These are phyloP conservation scores for Cercospora sp. DNA, from an alignment of 2,329 filamentous ascomycete species.

Conservation along the genomic window DNA sequence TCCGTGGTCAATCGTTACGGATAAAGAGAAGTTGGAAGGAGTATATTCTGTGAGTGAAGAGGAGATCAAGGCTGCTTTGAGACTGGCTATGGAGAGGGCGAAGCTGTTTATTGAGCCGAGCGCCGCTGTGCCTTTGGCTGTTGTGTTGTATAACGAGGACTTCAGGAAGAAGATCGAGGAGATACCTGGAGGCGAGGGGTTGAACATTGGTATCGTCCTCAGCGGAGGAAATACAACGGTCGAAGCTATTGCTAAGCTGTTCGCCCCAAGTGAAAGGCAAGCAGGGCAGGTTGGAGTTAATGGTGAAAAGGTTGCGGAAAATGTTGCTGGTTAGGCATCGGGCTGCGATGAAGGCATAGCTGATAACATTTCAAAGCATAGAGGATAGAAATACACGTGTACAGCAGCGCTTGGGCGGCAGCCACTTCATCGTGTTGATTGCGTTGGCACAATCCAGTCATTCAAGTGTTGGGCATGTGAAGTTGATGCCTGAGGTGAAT, in stretches of 20 bases:
- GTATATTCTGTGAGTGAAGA: slow-evolving; percentile 77
- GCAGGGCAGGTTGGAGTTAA: slow-evolving; percentile 44
- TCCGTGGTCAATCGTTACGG: slow-evolving; percentile 76
- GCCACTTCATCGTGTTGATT: neutral
- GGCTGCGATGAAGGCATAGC: neutral
- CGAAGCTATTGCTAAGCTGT: slow-evolving; percentile 60
- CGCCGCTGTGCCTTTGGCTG: slow-evolving; percentile 79
- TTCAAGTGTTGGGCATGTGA: neutral
- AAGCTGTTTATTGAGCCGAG: slow-evolving; percentile 92
- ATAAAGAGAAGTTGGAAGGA: slow-evolving; percentile 66
- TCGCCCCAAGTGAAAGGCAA: slow-evolving; percentile 45
- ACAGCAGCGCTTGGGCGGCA: neutral
- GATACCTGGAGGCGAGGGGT: slow-evolving; percentile 71
- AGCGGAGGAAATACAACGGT: slow-evolving; percentile 67
- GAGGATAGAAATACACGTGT: neutral
- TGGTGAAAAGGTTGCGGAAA: slow-evolving; percentile 48
- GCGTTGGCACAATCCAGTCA: neutral
- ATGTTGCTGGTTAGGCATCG: slow-evolving; percentile 41
- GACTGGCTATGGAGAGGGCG: slow-evolving; percentile 78
- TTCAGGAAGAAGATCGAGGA: slow-evolving; percentile 70
- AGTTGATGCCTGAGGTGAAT: neutral
- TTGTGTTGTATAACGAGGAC: slow-evolving; percentile 80
- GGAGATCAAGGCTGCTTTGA: slow-evolving; percentile 75
- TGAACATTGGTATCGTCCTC: slow-evolving; percentile 66
- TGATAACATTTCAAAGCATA: neutral